Conservation (phyloP, 345 rosid species). For the Populus deltoides region DNA sequence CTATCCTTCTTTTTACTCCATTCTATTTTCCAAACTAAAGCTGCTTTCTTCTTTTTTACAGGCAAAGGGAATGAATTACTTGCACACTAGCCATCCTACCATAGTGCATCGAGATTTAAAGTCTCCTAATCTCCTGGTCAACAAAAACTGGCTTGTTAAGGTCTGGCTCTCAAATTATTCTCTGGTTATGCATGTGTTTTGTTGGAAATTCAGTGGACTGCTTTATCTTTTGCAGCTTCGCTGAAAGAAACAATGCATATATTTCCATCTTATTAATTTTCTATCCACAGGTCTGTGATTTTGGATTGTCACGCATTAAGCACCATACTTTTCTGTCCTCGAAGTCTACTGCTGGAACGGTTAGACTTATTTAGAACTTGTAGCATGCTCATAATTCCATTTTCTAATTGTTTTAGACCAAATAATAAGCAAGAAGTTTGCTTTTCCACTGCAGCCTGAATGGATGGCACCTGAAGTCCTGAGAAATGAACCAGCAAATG, state of each 20-base stretch:
- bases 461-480: slow-evolving; percentile 99
- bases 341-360: slow-evolving; percentile 98
- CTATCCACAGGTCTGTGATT: slow-evolving; percentile 71
- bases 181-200: background rate
- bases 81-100: slow-evolving; percentile 91
- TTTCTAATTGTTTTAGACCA: background rate
- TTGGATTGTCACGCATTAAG: slow-evolving; percentile 92
- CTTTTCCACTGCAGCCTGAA: slow-evolving; percentile 69
- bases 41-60: slow-evolving; percentile 27
- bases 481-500: slow-evolving; percentile 93
- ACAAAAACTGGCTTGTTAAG: slow-evolving; percentile 96
- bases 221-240: slow-evolving; percentile 5
- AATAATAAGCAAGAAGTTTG: slow-evolving; percentile 3
- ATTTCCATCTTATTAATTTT: slow-evolving; percentile 16
- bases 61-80: slow-evolving; percentile 97
- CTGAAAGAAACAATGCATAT: background rate
- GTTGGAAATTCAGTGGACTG: background rate
- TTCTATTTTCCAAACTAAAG: slow-evolving; percentile 4
- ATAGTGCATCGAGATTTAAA: slow-evolving; percentile 97
- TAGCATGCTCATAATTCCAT: background rate
- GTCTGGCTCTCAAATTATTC: slow-evolving; percentile 27
- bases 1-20: slow-evolving; percentile 2
- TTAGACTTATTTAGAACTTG: slow-evolving; percentile 16
- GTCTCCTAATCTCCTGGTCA: slow-evolving; percentile 95
- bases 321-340: slow-evolving; percentile 90